Evolutionary conservation across 108 stramenopile species (phyloP).

Genomic region (Fistulifera pelliculosa): DNA sequence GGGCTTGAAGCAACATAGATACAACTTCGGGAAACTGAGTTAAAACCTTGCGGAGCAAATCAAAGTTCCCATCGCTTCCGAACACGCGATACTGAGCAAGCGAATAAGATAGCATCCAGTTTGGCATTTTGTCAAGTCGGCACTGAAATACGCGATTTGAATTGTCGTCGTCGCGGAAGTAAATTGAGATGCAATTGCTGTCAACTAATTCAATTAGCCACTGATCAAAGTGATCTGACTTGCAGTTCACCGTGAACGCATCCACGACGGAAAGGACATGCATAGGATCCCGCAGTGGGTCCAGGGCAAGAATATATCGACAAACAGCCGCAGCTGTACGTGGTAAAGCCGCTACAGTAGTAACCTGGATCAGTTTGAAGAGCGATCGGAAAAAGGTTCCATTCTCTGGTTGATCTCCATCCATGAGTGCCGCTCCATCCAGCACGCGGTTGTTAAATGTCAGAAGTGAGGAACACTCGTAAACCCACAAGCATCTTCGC

Average conservation of each 20-base stretch:
- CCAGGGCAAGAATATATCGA: slow-evolving; percentile 59
- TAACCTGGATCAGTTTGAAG: slow-evolving; percentile 54
- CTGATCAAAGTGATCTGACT: slow-evolving; percentile 15
- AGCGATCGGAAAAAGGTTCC: slow-evolving; percentile 42
- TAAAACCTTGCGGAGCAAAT: slow-evolving; percentile 26
- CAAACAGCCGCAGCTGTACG: slow-evolving; percentile 42
- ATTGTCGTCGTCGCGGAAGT: slow-evolving; percentile 16
- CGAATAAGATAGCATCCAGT: slow-evolving; percentile 70
- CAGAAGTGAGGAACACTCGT: slow-evolving; percentile 45
- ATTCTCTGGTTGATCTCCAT: slow-evolving; percentile 41
- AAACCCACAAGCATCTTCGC: slow-evolving; percentile 49
- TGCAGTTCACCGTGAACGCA: slow-evolving; percentile 49
- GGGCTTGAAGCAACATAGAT: slow-evolving; percentile 21
- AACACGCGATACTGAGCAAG: slow-evolving; percentile 50
- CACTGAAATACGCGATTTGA: slow-evolving; percentile 27
- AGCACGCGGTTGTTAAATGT: slow-evolving; percentile 20
- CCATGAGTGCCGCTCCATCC: slow-evolving; percentile 34
- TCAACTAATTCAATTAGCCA: slow-evolving; percentile 46
- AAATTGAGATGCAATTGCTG: slow-evolving; percentile 19
- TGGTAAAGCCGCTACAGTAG: slow-evolving; percentile 29
- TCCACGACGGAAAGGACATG: slow-evolving; percentile 56
- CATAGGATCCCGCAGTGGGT: slow-evolving; percentile 80
- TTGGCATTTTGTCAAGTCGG: slow-evolving; percentile 48
- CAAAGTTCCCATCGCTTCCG: slow-evolving; percentile 11
- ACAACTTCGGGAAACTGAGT: slow-evolving; percentile 32